Percentiles rank a stretch among this genome's conserved stretches.
Conservation (phyloP, 2,329 filamentous ascomycete genomes). For the Didymella sp. region DNA sequence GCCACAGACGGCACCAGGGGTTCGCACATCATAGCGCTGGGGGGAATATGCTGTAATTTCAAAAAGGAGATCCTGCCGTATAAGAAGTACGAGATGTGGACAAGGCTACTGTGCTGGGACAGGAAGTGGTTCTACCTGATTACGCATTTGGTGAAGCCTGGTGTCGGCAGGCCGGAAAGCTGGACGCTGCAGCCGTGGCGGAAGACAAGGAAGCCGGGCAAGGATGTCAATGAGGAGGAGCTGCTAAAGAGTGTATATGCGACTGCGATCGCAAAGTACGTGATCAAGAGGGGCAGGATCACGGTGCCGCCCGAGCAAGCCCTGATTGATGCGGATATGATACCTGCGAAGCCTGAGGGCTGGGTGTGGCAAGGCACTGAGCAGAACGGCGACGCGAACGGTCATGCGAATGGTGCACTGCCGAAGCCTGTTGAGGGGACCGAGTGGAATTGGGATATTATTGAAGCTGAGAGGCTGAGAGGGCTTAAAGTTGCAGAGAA, state of each 20-base stretch:
- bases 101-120: constrained; percentile 57
- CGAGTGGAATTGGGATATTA: constrained; percentile 66
- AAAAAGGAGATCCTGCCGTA: constrained; percentile 56
- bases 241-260: constrained; percentile 56
- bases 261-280: constrained; percentile 59
- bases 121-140: constrained; percentile 60
- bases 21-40: constrained; percentile 52
- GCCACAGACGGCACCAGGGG: constrained; percentile 31
- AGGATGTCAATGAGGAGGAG: constrained; percentile 40
- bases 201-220: constrained; percentile 10
- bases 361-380: constrained; percentile 35
- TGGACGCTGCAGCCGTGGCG: constrained; percentile 57
- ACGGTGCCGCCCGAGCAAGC: constrained; percentile 84
- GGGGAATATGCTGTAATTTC: constrained; percentile 57
- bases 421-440: constrained; percentile 44
- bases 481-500: constrained; percentile 63
- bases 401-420: constrained; percentile 25
- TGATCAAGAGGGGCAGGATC: constrained; percentile 65
- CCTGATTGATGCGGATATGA: constrained; percentile 72
- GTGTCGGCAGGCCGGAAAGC: constrained; percentile 49
- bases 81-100: constrained; percentile 57
- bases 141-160: constrained; percentile 56
- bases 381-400: constrained; percentile 20
- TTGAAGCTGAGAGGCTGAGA: constrained; percentile 64
- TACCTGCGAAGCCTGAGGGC: constrained; percentile 75